phyloP scores from a whole-genome alignment of 495 filamentous ascomycete genomes.

The Penicillium atrosanguineum region DNA sequence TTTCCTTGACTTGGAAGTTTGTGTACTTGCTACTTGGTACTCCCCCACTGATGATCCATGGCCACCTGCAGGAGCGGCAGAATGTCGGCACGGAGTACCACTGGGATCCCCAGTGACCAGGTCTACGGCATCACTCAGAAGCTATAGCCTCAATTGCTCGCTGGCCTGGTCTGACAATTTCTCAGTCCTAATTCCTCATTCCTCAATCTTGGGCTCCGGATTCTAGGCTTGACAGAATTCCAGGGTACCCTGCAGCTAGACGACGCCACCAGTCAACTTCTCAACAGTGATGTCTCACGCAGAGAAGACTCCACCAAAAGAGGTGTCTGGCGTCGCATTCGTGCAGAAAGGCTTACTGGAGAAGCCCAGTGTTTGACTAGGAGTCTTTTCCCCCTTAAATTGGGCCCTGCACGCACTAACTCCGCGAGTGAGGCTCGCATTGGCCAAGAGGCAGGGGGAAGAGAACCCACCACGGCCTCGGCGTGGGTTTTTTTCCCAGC shows the following conservation, averaged over 20 bases:
- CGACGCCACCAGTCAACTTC: slow-evolving; percentile 13
- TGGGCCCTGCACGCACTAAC: not conserved
- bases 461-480: slow-evolving; percentile 8
- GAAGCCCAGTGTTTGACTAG: not conserved
- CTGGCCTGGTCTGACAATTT: not conserved
- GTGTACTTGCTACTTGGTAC: not conserved
- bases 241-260: slow-evolving; percentile 9
- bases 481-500: not conserved
- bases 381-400: not conserved
- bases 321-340: slow-evolving; percentile 5
- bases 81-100: not conserved
- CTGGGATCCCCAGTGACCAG: not conserved
- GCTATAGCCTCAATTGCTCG: not conserved
- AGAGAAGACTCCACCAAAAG: slow-evolving; percentile 2
- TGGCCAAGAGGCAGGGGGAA: slow-evolving; percentile 4
- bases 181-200: no score
- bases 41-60: not conserved
- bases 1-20: not conserved
- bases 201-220: not conserved
- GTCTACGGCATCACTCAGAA: not conserved
- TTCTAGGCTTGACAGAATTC: not conserved
- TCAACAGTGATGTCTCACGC: slow-evolving; percentile 11
- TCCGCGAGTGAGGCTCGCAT: not conserved
- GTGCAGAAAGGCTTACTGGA: not conserved
- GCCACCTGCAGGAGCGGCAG: not conserved